A percentile compares a stretch with the other conserved stretches of the same genome.
phyloP scores from a whole-genome alignment of 371 early-diverging fungal genomes.

The Apophysomyces sp. region DNA sequence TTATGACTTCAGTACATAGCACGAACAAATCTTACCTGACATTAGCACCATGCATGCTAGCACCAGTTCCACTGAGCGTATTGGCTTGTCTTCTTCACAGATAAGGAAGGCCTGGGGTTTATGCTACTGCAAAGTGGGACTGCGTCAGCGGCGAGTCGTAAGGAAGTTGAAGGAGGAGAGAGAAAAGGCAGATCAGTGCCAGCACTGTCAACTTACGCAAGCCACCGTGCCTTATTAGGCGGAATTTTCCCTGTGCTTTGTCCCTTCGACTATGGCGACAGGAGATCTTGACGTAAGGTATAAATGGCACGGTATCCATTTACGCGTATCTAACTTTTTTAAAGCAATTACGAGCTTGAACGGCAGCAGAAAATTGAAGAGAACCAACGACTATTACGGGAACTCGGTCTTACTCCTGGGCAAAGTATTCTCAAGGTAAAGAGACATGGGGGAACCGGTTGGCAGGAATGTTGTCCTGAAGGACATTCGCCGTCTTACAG shows the following conservation, averaged over 20 bases:
- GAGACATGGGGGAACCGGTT: neutral
- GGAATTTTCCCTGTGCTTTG: neutral
- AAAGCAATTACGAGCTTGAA: slow-evolving; percentile 39
- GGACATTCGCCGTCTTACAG: neutral
- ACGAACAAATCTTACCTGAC: neutral
- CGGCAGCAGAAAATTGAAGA: slow-evolving; percentile 39
- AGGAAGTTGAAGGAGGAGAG: neutral
- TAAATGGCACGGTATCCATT: neutral
- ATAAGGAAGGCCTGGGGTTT: neutral
- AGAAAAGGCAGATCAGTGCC: neutral
- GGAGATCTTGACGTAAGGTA: neutral
- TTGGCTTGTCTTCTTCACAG: neutral
- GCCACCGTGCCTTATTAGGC: neutral
- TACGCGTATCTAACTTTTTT: neutral
- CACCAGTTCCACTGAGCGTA: neutral
- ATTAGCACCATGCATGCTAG: neutral
- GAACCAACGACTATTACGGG: slow-evolving; percentile 36
- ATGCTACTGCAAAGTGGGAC: neutral
- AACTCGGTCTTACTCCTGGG: slow-evolving; percentile 26
- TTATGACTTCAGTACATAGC: neutral
- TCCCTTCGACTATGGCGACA: neutral
- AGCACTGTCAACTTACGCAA: neutral
- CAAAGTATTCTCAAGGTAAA: neutral
- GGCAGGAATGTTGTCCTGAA: neutral
- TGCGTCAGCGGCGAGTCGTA: neutral